Evolutionary conservation across 495 filamentous ascomycete genomes (phyloP), one percentile per base, ranked within the genome.

Genomic region (Penicillium ochrochloron): DNA sequence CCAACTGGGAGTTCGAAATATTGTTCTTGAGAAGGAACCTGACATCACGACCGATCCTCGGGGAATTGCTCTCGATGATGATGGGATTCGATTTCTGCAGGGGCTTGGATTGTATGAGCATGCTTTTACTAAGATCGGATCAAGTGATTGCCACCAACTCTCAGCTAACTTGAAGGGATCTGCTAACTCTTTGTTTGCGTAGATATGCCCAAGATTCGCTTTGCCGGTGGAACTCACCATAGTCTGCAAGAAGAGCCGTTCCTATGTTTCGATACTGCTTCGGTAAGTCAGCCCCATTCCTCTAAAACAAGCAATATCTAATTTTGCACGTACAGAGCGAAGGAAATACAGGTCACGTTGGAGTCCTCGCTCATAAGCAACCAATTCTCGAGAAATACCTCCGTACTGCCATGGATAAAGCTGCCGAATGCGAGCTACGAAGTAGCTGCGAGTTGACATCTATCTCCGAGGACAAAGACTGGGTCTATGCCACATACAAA

Each of bases 41-140:
- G 76, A 71, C 1, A 83, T 85, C 31, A 80, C 74, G 0, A 77
- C 78, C 1, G 84, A 86, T 64, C 83, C 84, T 0, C 71, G 82
- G 23, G 84, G 82, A 1, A 81, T 86, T 44, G 80, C 76, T 17
- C 69, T 86, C 15, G 81, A 82, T 31, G 77, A 81, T 35, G 83
- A 86, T 67, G 82, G 79, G 0, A 77, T 84, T 54, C 73, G 83
- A n/a, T 69, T 80, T 3, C 57, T 83, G 1, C 79, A 82, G 62
- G 75, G 77, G 5, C 56, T 84, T 19, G 82, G 82, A 3, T 63
- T 84, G 15, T 80, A 81, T 23, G 68, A 77, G 2, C 60, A 70
- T 4, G 67, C 84, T 15, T 74, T 74, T 35, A 71, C 72, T 0
- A 74, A 79, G 21, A 70, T 76, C 33, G 71, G 75, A 3, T 65